These are phyloP conservation scores for Penicillium sp. DNA, from an alignment of 2,329 filamentous ascomycete genomes.

Conservation along the genomic window DNA sequence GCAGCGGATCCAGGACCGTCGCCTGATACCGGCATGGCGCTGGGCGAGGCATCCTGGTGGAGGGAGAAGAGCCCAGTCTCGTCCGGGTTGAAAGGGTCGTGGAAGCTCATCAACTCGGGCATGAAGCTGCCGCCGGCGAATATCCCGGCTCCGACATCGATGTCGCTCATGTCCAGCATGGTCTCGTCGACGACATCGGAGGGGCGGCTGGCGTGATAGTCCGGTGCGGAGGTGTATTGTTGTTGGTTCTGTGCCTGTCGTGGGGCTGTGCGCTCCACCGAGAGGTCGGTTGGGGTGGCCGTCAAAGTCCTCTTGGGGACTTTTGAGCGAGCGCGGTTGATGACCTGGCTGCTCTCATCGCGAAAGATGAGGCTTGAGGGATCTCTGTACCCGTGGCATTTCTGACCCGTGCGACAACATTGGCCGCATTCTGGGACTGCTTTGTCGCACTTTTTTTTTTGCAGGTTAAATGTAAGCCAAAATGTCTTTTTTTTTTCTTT, in stretches of 20 bases:
- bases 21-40: not conserved
- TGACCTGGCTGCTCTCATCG: not conserved
- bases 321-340: not conserved
- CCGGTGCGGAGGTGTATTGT: not conserved
- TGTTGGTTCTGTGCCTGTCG: not conserved
- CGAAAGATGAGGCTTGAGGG: not conserved
- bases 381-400: not conserved
- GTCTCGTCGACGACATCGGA: not conserved
- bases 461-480: not conserved
- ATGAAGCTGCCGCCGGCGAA: not conserved
- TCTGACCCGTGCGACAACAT: not conserved
- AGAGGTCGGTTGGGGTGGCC: not conserved
- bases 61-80: not conserved
- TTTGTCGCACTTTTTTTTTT: not conserved
- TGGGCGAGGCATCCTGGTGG: not conserved
- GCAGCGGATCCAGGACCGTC: not conserved
- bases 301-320: not conserved
- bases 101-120: not conserved
- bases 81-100: not conserved
- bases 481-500: not conserved
- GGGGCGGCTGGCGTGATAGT: not conserved
- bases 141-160: not conserved
- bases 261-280: not conserved
- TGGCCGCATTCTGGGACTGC: not conserved
- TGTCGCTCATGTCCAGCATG: not conserved